Base-by-base conservation (phyloP, 305 asterid species). In the Striga hermonthica region DNA sequence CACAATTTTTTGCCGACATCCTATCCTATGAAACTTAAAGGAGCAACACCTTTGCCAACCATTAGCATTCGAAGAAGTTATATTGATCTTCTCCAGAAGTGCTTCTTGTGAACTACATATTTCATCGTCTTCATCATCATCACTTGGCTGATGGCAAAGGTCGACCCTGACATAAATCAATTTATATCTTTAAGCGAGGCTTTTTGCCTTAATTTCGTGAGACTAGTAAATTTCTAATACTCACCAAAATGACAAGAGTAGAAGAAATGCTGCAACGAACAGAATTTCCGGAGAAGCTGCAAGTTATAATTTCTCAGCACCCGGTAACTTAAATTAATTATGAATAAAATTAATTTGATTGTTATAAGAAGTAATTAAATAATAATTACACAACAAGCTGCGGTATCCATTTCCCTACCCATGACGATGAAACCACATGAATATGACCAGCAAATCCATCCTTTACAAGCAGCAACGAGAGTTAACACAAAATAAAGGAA, bases 1-100 rank as follows among this genome's bases (percentile, higher is more conserved):
- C 78, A 88, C 99, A 62, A 80, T 77, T 84, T 84, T 93, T 69
- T 93, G 99, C 62, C 95, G 97, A 84, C 96, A 86, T 72, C 99
- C 95, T 43, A 86, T 71, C 67, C 54, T 83, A 49, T 72, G 53
- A 8, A 75, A 79, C 67, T 86, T 75, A 64, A 83, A 75, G 64
- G 85, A 70, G 79, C 84, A 90, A 75, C 95, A 88, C 73, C 75
- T 83, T 67, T 87, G 80, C 64, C 83, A 77, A 65, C 71, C 49
- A 57, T 44, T 78, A 63, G 75, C 50, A 13, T 67, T 77, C 57
- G 80, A 53, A 70, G 71, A 66, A 62, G 82, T 74, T 75, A 72
- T 78, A 72, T 76, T 73, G 58, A 58, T 73, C 82, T 86, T 86
- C 57, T 86, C 95, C 74, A 93, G 75, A 75, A 93, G 79, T 36